These are phyloP conservation scores for Acanthamoeba royreba DNA, from an alignment of 208 protist species.

Conservation along the genomic window DNA sequence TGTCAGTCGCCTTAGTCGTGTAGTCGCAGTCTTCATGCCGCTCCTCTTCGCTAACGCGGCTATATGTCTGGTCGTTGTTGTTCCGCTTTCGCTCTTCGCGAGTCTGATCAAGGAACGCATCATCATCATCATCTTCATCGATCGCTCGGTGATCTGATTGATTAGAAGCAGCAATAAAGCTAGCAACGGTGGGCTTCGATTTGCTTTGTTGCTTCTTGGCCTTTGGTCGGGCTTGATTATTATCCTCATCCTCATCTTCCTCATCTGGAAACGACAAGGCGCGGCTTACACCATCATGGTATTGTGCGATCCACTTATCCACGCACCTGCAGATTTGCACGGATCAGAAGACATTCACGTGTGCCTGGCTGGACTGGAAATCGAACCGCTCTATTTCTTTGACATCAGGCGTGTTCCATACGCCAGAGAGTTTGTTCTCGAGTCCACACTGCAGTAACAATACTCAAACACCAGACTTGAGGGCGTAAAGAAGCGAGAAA, in stretches of 20 bases:
- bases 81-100: no score
- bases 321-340: neutral
- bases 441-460: neutral
- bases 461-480: neutral
- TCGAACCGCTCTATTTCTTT: neutral
- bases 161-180: neutral
- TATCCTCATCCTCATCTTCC: neutral
- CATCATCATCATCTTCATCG: neutral
- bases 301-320: neutral
- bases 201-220: neutral
- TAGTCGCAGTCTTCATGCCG: no score
- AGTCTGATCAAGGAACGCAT: no score
- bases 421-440: neutral
- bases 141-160: neutral
- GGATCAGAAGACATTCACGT: neutral
- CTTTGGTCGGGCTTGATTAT: neutral
- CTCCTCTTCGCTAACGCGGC: no score
- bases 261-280: neutral
- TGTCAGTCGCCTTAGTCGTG: neutral
- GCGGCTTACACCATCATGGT: neutral
- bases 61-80: no score
- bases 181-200: neutral
- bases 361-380: neutral
- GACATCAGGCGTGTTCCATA: constrained; percentile 16
- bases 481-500: neutral